Base-by-base conservation (phyloP, 106 monocot genomes). In the Triglochin maritima region DNA sequence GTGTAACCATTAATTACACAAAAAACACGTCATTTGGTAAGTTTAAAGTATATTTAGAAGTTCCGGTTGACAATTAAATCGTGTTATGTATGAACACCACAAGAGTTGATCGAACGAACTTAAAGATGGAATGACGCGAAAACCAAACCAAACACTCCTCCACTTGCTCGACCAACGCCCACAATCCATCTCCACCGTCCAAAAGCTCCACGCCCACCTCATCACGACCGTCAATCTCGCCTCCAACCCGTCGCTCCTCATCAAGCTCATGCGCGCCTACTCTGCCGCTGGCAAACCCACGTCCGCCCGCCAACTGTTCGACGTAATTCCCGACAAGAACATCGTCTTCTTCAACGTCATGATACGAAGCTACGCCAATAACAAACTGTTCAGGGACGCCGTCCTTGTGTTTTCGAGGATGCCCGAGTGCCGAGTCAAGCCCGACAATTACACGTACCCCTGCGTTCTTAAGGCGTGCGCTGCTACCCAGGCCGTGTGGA, bases 271-370 rank as follows among this genome's bases (percentile, higher is more conserved):
- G 83, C 78, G 85, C 4, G 82, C 83, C 15, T 87, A 83, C 68
- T 65, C 83, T 1, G 66, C 81, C 13, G 83, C 81, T 70, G 87
- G 82, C 65, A 71, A 80, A 49, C 72, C 79, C 44, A 2, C 9
- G 5, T 4, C 29, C 50, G 71, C 87, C 45, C 87, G 90, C 66
- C 58, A 65, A 56, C 44, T 96, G 72, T 90, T 96, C 80, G 87
- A 90, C 74, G 29, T 15, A 71, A 79, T 60, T 14, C 13, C 74
- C 17, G 3, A 67, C 6, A 74, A 57, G 15, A 85, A 71, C 54
- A 74, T 83, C 58, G 43, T 96, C 72, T 88, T 85, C 69, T 96
- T 79, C 78, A 96, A 90, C 57, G 95, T 90, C 62, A 83, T 96
- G 85, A 81, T 96, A 54, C 79, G 95, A 29, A 77, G 79, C 60